Evolutionary conservation across 139 green algal genomes (phyloP).

Genomic region (Monoraphidium neglectum): DNA sequence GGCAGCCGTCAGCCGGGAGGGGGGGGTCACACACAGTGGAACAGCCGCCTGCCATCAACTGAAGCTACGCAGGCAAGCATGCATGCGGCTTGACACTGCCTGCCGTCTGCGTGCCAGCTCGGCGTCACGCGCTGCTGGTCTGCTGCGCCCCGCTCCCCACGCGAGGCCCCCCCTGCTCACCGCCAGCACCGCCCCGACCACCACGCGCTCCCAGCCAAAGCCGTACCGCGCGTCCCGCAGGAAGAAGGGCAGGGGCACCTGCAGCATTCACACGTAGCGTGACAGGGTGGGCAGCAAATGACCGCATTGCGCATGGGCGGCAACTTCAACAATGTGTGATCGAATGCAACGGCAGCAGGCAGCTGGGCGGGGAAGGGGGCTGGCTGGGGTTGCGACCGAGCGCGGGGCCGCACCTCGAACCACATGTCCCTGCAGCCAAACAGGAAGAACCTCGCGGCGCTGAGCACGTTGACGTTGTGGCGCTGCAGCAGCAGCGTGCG

Average conservation of each 20-base stretch:
- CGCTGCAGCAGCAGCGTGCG: conserved; percentile 64
- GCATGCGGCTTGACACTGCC: not conserved
- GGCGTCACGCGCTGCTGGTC: not conserved
- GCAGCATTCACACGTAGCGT: too few species aligned
- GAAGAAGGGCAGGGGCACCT: conserved; percentile 83
- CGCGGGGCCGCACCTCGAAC: conserved; percentile 68
- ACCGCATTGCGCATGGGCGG: too few species aligned
- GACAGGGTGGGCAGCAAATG: too few species aligned
- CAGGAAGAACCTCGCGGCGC: conserved; percentile 55
- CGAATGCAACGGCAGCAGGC: not conserved
- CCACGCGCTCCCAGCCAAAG: conserved; percentile 68
- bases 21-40: not conserved
- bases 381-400: not conserved
- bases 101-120: not conserved
- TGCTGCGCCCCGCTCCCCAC: not conserved
- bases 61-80: not conserved
- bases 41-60: not conserved
- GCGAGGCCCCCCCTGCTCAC: conserved; percentile 11
- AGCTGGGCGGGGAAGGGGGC: not conserved
- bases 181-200: conserved; percentile 61
- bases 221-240: conserved; percentile 61
- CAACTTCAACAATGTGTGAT: too few species aligned
- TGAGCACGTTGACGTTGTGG: conserved; percentile 80
- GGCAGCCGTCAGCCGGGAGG: conserved; percentile 27
- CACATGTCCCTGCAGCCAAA: conserved; percentile 76